Conservation (phyloP, 2,329 filamentous ascomycete species). For the Pseudogymnoascus sp. region DNA sequence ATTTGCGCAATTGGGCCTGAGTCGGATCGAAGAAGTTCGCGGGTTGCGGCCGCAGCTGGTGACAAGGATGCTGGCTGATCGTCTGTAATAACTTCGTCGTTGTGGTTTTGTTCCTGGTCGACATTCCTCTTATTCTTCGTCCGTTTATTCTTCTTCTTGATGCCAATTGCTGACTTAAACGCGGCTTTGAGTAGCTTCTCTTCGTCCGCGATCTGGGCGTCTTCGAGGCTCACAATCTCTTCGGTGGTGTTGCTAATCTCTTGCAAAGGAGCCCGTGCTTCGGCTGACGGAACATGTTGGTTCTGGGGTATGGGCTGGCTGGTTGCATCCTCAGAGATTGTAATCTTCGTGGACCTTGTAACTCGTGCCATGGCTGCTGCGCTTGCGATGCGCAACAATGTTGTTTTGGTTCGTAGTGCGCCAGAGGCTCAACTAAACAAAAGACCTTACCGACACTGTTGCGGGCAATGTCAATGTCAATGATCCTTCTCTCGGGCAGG, state of each 20-base stretch:
- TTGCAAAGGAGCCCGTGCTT: conserved; percentile 13
- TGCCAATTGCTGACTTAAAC: conserved; percentile 25
- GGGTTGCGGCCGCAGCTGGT: background rate
- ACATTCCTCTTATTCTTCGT: conserved; percentile 18
- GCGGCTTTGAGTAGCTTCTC: conserved; percentile 27
- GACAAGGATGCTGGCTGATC: conserved; percentile 2
- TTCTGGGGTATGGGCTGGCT: conserved; percentile 5
- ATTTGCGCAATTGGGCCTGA: background rate
- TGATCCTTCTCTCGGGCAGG: background rate
- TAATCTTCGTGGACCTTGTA: conserved; percentile 25
- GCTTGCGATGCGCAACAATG: background rate
- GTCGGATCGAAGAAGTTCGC: conserved; percentile 1
- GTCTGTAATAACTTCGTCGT: conserved; percentile 6
- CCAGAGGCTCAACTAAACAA: background rate
- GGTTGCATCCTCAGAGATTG: conserved; percentile 22
- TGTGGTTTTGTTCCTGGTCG: background rate
- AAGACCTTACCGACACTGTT: background rate
- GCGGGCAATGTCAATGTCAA: background rate
- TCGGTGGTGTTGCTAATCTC: conserved; percentile 4
- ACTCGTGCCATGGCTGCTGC: conserved; percentile 25
- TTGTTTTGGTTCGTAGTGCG: background rate
- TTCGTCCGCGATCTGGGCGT: conserved; percentile 18
- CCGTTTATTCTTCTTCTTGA: conserved; percentile 21
- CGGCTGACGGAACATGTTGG: conserved; percentile 14
- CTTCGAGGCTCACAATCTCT: conserved; percentile 12